A percentile compares a stretch with the other conserved stretches of the same genome.
Evolutionary conservation across 805 yeast species (phyloP).

Genomic region (Sugiyamaella smithiae): DNA sequence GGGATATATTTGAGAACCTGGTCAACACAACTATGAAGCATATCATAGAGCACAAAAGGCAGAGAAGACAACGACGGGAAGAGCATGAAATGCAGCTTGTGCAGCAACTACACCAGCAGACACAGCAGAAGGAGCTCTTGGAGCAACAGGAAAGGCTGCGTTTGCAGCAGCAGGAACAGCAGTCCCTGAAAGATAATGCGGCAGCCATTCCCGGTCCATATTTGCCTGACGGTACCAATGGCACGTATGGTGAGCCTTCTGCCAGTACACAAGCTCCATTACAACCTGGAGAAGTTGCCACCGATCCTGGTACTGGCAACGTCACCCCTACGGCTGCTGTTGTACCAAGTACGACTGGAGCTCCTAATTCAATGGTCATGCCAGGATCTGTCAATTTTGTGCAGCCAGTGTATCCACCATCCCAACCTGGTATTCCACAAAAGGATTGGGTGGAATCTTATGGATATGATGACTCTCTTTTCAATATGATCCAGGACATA

Average conservation of each 20-base stretch:
- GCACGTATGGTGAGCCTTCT: not conserved
- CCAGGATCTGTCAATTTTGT: not conserved
- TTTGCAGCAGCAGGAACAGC: conserved; percentile 5
- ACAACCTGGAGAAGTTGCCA: not conserved
- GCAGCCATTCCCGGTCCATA: not conserved
- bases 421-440: conserved; percentile 6
- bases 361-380: not conserved
- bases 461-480: conserved; percentile 29
- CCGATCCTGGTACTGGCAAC: not conserved
- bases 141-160: conserved; percentile 1
- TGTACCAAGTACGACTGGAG: not conserved
- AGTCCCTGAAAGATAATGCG: not conserved
- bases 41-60: conserved; percentile 45
- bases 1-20: conserved; percentile 66
- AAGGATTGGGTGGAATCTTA: conserved; percentile 22
- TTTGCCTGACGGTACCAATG: not conserved
- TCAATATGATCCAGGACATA: conserved; percentile 31
- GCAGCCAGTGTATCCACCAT: not conserved
- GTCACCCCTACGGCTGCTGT: not conserved
- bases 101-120: conserved; percentile 5
- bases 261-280: too few species aligned
- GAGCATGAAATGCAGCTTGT: conserved; percentile 3
- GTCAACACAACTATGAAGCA: conserved; percentile 64
- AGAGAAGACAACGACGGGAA: conserved; percentile 9
- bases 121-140: conserved; percentile 3